phyloP scores from a whole-genome alignment of 768 basidiomycete species.

The Candolleomyces efflorescens region DNA sequence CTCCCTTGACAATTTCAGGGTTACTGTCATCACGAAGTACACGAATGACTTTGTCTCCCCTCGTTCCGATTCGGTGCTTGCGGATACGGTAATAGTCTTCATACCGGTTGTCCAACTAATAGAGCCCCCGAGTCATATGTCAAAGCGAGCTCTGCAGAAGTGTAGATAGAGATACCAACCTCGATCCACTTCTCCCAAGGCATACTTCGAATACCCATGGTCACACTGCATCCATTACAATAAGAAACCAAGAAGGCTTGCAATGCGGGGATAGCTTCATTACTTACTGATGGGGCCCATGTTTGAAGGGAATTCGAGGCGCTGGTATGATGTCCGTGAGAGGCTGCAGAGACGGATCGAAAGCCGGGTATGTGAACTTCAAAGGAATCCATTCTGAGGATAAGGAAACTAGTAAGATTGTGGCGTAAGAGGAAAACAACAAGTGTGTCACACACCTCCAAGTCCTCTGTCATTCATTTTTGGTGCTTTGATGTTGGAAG shows the following conservation, averaged over 20 bases:
- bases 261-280: neutral
- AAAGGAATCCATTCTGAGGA: conserved; percentile 50
- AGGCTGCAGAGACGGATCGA: conserved; percentile 36
- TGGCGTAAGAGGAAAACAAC: neutral
- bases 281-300: conserved; percentile 60
- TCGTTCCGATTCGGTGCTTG: conserved; percentile 47
- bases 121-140: neutral
- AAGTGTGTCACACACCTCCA: neutral
- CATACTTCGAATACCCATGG: conserved; percentile 68
- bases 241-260: neutral
- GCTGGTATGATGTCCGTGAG: conserved; percentile 48
- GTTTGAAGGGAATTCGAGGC: conserved; percentile 62
- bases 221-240: conserved; percentile 40
- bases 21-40: conserved; percentile 42
- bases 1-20: conserved; percentile 30
- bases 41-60: conserved; percentile 42
- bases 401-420: conserved; percentile 15
- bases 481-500: too few relatives aligned
- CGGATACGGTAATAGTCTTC: conserved; percentile 53
- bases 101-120: conserved; percentile 61
- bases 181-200: conserved; percentile 73
- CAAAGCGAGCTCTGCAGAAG: neutral
- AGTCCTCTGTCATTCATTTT: neutral
- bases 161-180: conserved; percentile 28
- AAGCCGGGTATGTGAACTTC: conserved; percentile 45